These are phyloP conservation scores for Tricholomella constricta DNA, from an alignment of 768 basidiomycete species.

Conservation along the genomic window DNA sequence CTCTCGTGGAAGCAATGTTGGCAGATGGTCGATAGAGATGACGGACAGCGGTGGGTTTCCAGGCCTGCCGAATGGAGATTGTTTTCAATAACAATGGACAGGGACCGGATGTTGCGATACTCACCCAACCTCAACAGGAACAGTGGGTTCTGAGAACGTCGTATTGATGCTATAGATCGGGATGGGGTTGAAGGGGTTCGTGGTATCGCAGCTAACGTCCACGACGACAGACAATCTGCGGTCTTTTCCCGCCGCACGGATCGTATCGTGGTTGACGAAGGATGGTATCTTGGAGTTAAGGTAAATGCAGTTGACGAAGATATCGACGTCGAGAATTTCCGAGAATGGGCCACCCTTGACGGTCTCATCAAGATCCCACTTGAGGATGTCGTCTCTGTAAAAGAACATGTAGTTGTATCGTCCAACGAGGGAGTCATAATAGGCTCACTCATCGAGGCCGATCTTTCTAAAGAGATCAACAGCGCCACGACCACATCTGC, in stretches of 20 bases:
- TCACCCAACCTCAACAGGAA: slow-evolving; percentile 80
- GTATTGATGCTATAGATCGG: slow-evolving; percentile 95
- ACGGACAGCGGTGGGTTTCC: slow-evolving; percentile 76
- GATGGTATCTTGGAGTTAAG: slow-evolving; percentile 81
- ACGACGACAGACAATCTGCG: slow-evolving; percentile 83
- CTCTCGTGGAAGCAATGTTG: slow-evolving; percentile 92
- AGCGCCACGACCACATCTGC: slow-evolving; percentile 92
- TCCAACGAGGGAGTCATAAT: background rate
- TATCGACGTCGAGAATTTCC: slow-evolving; percentile 94
- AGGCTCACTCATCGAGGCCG: slow-evolving; percentile 86
- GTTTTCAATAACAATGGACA: background rate
- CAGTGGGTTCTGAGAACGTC: slow-evolving; percentile 89
- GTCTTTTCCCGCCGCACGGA: slow-evolving; percentile 66
- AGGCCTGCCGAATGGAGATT: slow-evolving; percentile 35
- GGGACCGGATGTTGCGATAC: slow-evolving; percentile 27
- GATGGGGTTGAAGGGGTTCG: slow-evolving; percentile 97
- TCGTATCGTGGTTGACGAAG: slow-evolving; percentile 75
- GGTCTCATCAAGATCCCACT: slow-evolving; percentile 98
- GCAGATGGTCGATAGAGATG: slow-evolving; percentile 96
- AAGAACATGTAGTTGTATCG: slow-evolving; percentile 2
- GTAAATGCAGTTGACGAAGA: slow-evolving; percentile 99
- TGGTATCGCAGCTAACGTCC: slow-evolving; percentile 99
- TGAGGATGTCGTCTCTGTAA: slow-evolving; percentile 85
- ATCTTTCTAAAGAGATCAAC: slow-evolving; percentile 95
- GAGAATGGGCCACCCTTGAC: slow-evolving; percentile 95